Base-by-base conservation (phyloP, 1,284 basidiomycete genomes). In the Marasmius fiardii region DNA sequence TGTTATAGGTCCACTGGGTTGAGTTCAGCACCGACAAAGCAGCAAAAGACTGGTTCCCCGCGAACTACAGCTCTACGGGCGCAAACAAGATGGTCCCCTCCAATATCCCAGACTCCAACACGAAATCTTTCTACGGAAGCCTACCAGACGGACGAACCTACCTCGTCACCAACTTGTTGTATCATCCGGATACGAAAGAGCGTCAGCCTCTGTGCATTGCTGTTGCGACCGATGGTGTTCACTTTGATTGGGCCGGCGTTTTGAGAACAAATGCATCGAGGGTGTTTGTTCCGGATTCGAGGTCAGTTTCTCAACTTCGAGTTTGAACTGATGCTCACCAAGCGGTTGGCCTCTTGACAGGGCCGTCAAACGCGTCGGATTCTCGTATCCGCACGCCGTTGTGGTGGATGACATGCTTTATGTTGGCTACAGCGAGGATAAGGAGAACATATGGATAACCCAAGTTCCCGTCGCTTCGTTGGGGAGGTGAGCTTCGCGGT, bases 41-140 rank as follows among this genome's bases (percentile, higher is more conserved):
- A 20, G 45, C 28, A 14, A 50, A 41, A 2, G 53, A 54, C 45
- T 54, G 53, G 53, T 54, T 54, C 45, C 53, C 53, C 14, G n/a
- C 28, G 14, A 48, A 28, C 1, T 28, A 50, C 20, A 54, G n/a
- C 16, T 26, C 45, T 4, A 33, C 50, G 6, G 23, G 44, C 10
- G 35, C 31, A 20, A 35, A 45, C 20, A 16, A 16, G 2, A 54
- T 54, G 11, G 31, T 49, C 16, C 11, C 53, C 10, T 23, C 53
- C 18, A 54, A 54, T 37, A 54, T 54, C 21, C 53, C 53, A 16
- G 53, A 54, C 34, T 35, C 31, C 28, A 54, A 54, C 20, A 54
- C 53, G 18, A 54, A 54, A n/a, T 54, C 53, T 16, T 54, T 54
- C 45, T 54, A 33, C 26, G 53, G 53, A 5, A 20, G 11, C 2